These are phyloP conservation scores for Fusarium globosum DNA, from an alignment of 2,329 filamentous ascomycete genomes.

Conservation along the genomic window DNA sequence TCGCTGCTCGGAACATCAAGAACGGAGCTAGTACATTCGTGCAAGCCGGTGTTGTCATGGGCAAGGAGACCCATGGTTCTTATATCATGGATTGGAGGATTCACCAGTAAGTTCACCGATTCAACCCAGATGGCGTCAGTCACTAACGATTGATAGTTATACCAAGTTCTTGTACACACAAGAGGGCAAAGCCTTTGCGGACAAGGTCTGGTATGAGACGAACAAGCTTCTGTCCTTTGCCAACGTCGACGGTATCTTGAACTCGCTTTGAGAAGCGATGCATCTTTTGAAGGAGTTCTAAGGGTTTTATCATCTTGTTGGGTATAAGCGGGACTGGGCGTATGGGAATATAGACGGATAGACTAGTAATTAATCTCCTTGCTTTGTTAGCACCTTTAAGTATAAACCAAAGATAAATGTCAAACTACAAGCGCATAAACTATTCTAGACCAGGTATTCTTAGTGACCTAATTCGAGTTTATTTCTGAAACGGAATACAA, in stretches of 20 bases:
- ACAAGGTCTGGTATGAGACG: conserved; percentile 55
- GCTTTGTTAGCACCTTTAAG: neutral
- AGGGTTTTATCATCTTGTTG: no score
- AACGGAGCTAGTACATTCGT: conserved; percentile 36
- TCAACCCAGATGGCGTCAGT: neutral
- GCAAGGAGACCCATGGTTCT: conserved; percentile 39
- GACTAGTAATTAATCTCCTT: neutral
- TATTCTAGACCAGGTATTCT: neutral
- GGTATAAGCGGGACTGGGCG: no score
- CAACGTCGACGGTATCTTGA: conserved; percentile 30
- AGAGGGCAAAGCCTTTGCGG: conserved; percentile 49
- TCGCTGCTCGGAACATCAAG: conserved; percentile 25
- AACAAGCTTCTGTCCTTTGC: conserved; percentile 51
- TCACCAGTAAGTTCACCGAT: conserved; percentile 31
- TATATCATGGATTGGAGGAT: conserved; percentile 44
- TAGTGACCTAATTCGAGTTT: neutral
- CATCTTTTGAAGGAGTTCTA: no score
- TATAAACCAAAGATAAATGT: neutral
- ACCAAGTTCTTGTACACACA: conserved; percentile 48
- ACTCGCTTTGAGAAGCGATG: conserved; percentile 10
- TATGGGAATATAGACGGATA: neutral
- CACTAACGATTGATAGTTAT: conserved; percentile 34
- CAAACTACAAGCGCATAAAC: fast-evolving
- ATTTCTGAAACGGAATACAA: neutral
- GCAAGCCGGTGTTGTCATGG: conserved; percentile 37